phyloP scores from a whole-genome alignment of 2,329 filamentous ascomycete species.

The Scedosporium apiospermum region DNA sequence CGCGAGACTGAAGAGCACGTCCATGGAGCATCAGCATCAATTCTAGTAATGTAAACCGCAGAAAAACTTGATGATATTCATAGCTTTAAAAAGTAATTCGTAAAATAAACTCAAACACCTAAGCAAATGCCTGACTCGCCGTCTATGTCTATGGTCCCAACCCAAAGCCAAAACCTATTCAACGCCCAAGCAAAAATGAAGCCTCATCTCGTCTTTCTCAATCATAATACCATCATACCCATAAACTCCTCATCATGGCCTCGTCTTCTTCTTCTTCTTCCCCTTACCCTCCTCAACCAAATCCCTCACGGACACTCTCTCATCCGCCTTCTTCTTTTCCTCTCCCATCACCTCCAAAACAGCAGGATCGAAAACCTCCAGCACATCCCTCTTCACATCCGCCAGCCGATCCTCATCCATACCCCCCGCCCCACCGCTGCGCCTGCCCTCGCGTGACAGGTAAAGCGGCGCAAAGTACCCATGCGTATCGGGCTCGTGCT shows the following conservation, averaged over 20 bases:
- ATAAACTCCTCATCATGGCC: not conserved
- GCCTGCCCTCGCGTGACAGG: not conserved
- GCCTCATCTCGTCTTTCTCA: not conserved
- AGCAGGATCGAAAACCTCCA: not conserved
- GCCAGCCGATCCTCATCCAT: not conserved
- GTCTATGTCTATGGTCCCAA: not conserved
- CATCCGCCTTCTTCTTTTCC: not conserved
- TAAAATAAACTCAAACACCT: not conserved
- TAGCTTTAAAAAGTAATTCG: not conserved
- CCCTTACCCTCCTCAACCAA: not conserved
- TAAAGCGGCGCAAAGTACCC: conserved; percentile 8
- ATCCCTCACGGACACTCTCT: not conserved
- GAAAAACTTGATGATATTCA: not conserved
- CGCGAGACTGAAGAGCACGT: too few relatives aligned
- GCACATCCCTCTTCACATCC: conserved; percentile 2
- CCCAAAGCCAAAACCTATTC: not conserved
- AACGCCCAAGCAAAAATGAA: not conserved
- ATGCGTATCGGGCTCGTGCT: conserved; percentile 6
- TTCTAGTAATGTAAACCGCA: not conserved
- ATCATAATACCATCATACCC: not conserved
- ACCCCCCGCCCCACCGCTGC: not conserved
- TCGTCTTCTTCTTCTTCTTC: not conserved
- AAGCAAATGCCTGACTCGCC: not conserved
- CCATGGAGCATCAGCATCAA: too few relatives aligned
- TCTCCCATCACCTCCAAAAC: not conserved